Base-by-base conservation (phyloP, 495 filamentous ascomycete genomes). In the Aspergillus nidulans region DNA sequence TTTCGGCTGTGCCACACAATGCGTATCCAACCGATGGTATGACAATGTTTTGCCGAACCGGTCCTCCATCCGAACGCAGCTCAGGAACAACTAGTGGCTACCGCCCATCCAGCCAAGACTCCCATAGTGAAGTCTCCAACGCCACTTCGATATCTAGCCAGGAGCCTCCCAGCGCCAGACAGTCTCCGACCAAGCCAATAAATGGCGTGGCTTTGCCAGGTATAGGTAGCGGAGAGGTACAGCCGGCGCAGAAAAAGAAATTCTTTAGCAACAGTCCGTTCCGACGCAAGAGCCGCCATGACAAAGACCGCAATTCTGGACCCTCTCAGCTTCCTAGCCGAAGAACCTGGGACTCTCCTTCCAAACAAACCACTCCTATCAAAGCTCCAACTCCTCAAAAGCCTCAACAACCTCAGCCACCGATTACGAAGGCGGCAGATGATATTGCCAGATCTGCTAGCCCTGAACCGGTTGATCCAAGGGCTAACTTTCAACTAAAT, bases 211-310 rank as follows among this genome's bases (percentile, higher is more conserved):
- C 70, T 3, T 61, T 74, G 7, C 71, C 82, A 20, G 70, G 65
- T 13, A 65, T 71, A 32, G 67, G 65, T 9, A 39, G 15, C 36
- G 36, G 36, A 5, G 86, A 92, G 4, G 89, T 84, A 62, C 81
- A 84, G 38, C 36, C 36, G 36, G 73, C 88, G 25, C 78, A 86
- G 54, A 94, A 90, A 74, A 90, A 89, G 72, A 91, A 89, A 76
- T 97, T 97, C 71, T 99, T 99, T 76, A 89, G 85, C 60, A 89
- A 94, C 67, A 95, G 91, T 61, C 95, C 95, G 1, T 99, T 99
- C 77, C 81, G 92, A 40, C 83, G 92, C 39, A 96, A 95, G 79
- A 96, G 91, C 64, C 90, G 85, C 44, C 83, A 88, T 56, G 87
- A 91, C 51, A 96, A 92, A 65, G 91, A 96, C 26, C 60, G 70